phyloP scores from a whole-genome alignment of 331 rosid species.

The Rosa hybrid region DNA sequence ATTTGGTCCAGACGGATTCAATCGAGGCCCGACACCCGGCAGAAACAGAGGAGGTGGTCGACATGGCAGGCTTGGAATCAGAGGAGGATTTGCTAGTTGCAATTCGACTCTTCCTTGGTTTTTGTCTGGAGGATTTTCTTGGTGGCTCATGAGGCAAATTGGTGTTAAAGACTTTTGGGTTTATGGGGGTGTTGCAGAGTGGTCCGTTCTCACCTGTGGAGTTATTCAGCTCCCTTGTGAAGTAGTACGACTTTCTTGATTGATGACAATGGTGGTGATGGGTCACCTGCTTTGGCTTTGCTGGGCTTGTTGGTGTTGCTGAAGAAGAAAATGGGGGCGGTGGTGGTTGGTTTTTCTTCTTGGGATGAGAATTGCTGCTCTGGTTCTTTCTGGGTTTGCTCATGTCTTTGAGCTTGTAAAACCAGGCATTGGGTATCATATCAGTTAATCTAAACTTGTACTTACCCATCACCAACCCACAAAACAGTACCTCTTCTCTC shows the following conservation, averaged over 20 bases:
- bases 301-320: slow-evolving; percentile 15
- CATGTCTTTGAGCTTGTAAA: slow-evolving; percentile 76
- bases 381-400: slow-evolving; percentile 46
- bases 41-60: slow-evolving; percentile 39
- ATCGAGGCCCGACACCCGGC: slow-evolving; percentile 38
- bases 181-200: slow-evolving; percentile 34
- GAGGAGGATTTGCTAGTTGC: slow-evolving; percentile 28
- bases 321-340: slow-evolving; percentile 18
- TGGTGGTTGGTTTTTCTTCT: slow-evolving; percentile 39
- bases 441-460: slow-evolving; percentile 76
- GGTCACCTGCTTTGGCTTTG: slow-evolving; percentile 37
- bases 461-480: slow-evolving; percentile 55
- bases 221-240: slow-evolving; percentile 57
- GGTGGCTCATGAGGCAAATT: slow-evolving; percentile 41
- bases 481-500: slow-evolving; percentile 11
- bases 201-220: slow-evolving; percentile 30
- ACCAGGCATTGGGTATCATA: slow-evolving; percentile 93
- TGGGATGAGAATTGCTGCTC: slow-evolving; percentile 12
- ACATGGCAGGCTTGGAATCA: slow-evolving; percentile 31
- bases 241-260: slow-evolving; percentile 84
- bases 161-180: slow-evolving; percentile 27
- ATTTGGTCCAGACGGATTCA: slow-evolving; percentile 57
- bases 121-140: slow-evolving; percentile 60
- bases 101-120: slow-evolving; percentile 31
- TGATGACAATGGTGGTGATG: slow-evolving; percentile 18